Conservation (phyloP, 2,329 filamentous ascomycete species). For the Epichloe sylvatica region DNA sequence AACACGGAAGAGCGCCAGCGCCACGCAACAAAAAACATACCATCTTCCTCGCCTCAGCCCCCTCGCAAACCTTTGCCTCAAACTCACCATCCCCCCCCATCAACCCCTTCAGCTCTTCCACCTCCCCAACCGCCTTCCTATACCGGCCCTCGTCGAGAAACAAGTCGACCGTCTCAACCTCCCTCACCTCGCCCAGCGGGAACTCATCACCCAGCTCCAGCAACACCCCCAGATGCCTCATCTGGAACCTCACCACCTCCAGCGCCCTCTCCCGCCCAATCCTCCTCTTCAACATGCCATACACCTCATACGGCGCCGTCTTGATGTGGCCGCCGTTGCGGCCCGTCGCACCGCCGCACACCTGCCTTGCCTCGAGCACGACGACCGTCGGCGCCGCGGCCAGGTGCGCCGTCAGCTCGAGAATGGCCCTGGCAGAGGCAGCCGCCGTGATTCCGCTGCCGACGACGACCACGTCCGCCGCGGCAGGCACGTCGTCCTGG, state of each 20-base stretch:
- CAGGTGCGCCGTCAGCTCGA: slow-evolving; percentile 12
- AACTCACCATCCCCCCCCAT: slow-evolving; percentile 25
- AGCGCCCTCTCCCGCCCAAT: slow-evolving; percentile 24
- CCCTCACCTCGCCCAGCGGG: slow-evolving; percentile 25
- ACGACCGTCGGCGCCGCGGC: slow-evolving; percentile 17
- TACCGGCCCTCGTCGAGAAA: slow-evolving; percentile 25
- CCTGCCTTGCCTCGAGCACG: slow-evolving; percentile 35
- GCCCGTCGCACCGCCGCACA: slow-evolving; percentile 39
- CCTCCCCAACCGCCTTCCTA: slow-evolving; percentile 16
- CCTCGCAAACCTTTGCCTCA: slow-evolving; percentile 20
- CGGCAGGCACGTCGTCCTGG: slow-evolving; percentile 19
- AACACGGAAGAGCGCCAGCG: no score
- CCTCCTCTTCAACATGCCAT: slow-evolving; percentile 17
- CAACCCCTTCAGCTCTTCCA: slow-evolving; percentile 21
- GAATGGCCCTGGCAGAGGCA: slow-evolving; percentile 14
- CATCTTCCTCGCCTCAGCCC: slow-evolving; percentile 19
- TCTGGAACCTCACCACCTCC: slow-evolving; percentile 28
- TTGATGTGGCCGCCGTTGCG: slow-evolving; percentile 41
- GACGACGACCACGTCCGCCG: slow-evolving; percentile 36
- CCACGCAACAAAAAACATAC: slow-evolving; percentile 5
- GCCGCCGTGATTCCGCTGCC: slow-evolving; percentile 41
- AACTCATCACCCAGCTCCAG: slow-evolving; percentile 24
- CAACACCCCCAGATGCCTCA: slow-evolving; percentile 26
- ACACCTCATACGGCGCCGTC: slow-evolving; percentile 28
- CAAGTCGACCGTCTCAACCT: slow-evolving; percentile 34